Evolutionary conservation across 768 basidiomycete species (phyloP).

Genomic region (Pleurotus tuber-regium): DNA sequence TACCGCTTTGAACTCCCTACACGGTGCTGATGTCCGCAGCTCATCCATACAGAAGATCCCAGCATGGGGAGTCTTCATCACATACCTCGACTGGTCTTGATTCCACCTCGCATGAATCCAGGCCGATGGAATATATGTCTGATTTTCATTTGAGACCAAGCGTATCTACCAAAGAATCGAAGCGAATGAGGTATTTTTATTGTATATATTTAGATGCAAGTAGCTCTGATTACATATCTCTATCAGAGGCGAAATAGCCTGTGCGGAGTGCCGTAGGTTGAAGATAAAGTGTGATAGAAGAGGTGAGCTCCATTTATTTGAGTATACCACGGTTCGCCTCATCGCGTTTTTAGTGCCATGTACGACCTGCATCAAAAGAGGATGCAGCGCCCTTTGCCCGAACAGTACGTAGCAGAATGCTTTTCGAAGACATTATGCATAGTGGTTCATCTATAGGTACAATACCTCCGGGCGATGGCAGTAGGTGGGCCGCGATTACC

Average conservation of each 20-base stretch:
- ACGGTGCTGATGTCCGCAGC: slow-evolving; percentile 5
- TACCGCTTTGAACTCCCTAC: neutral
- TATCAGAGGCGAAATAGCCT: slow-evolving; percentile 39
- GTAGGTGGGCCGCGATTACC: slow-evolving; percentile 33
- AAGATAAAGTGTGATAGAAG: slow-evolving; percentile 40
- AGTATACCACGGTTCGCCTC: too few species aligned
- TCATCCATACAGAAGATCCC: slow-evolving; percentile 8
- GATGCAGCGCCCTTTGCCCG: slow-evolving; percentile 49
- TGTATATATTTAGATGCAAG: slow-evolving; percentile 5
- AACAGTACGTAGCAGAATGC: slow-evolving; percentile 44
- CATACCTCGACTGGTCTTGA: neutral
- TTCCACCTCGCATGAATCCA: neutral
- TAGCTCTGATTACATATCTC: slow-evolving; percentile 1
- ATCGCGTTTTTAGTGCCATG: slow-evolving; percentile 36
- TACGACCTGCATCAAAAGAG: slow-evolving; percentile 50
- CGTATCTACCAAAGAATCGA: slow-evolving; percentile 33
- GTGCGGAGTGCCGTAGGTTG: slow-evolving; percentile 42
- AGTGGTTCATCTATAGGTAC: slow-evolving; percentile 33
- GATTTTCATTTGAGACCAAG: slow-evolving; percentile 6
- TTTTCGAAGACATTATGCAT: too few species aligned
- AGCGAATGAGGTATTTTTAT: slow-evolving; percentile 33
- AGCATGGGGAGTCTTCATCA: slow-evolving; percentile 10
- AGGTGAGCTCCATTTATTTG: neutral
- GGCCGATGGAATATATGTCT: slow-evolving; percentile 10
- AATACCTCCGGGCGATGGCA: slow-evolving; percentile 54